These are phyloP conservation scores for Amanita pallidorosea DNA, from an alignment of 768 basidiomycete species.

Conservation along the genomic window DNA sequence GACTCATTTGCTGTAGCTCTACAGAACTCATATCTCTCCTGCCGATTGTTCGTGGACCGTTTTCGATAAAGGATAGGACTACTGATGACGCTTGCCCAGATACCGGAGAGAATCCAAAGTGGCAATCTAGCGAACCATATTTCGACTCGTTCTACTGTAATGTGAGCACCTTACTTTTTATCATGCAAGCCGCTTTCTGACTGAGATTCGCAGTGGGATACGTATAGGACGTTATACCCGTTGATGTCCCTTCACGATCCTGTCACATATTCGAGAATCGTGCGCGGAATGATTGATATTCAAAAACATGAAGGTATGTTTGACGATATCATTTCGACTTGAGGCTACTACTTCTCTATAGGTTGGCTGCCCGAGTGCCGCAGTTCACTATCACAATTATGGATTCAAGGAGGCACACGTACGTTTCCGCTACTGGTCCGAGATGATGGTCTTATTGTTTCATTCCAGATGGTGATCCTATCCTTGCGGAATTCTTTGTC, in stretches of 20 bases:
- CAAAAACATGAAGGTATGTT: constrained; percentile 48
- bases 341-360: constrained; percentile 11
- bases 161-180: constrained; percentile 20
- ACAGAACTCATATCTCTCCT: constrained; percentile 52
- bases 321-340: not conserved
- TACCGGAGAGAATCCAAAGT: constrained; percentile 53
- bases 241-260: constrained; percentile 58
- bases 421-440: constrained; percentile 13
- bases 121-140: constrained; percentile 56
- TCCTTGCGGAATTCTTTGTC: constrained; percentile 50
- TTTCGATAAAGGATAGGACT: not conserved
- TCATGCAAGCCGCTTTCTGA: not conserved
- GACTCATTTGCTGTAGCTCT: constrained; percentile 23
- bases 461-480: constrained; percentile 46
- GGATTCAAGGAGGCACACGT: constrained; percentile 55
- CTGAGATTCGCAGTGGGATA: constrained; percentile 40
- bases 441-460: not conserved
- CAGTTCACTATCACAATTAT: constrained; percentile 40
- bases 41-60: constrained; percentile 41
- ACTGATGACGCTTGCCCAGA: constrained; percentile 21
- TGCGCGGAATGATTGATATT: constrained; percentile 57
- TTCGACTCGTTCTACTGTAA: constrained; percentile 64
- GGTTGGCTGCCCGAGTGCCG: constrained; percentile 63
- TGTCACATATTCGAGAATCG: constrained; percentile 43
- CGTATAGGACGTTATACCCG: constrained; percentile 51